Conservation (phyloP, 768 basidiomycete species). For the Hydnomerulius pinastri region DNA sequence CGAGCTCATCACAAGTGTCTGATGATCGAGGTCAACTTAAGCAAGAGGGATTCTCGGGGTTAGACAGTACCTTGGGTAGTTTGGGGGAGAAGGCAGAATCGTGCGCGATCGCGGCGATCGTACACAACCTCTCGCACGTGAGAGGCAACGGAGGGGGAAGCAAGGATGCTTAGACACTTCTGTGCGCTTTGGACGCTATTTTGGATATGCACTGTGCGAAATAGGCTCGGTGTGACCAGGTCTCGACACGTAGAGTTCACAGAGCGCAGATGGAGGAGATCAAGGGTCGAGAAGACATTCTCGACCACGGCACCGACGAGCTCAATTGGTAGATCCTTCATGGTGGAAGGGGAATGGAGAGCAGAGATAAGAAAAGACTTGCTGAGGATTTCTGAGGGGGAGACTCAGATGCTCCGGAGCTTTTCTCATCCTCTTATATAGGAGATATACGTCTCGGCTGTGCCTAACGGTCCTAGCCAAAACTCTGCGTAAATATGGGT, state of each 20-base stretch:
- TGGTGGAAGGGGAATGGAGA: conserved; percentile 2
- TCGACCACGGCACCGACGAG: conserved; percentile 26
- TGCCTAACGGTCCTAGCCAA: no score
- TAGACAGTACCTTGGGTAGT: conserved; percentile 12
- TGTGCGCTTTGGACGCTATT: conserved; percentile 31
- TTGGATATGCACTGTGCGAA: conserved; percentile 23
- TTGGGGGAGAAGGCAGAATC: conserved; percentile 23
- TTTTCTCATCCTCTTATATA: conserved; percentile 8
- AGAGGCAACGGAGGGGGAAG: conserved; percentile 21
- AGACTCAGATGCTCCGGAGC: not conserved
- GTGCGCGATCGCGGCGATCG: conserved; percentile 26
- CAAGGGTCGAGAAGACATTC: conserved; percentile 23
- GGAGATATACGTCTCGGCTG: not conserved
- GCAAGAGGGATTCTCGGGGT: not conserved
- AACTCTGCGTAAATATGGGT: not conserved
- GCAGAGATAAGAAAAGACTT: not conserved
- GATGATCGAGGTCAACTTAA: not conserved
- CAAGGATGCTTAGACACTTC: conserved; percentile 22
- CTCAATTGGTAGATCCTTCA: conserved; percentile 30
- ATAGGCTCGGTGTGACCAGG: conserved; percentile 26
- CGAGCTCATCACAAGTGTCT: conserved; percentile 28
- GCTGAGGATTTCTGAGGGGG: not conserved
- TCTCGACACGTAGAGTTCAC: conserved; percentile 27
- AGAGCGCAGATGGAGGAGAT: conserved; percentile 29
- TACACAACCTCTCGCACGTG: conserved; percentile 31